These are phyloP conservation scores for Pyrenochaeta sp. DNA, from an alignment of 2,329 filamentous ascomycete genomes.

Conservation along the genomic window DNA sequence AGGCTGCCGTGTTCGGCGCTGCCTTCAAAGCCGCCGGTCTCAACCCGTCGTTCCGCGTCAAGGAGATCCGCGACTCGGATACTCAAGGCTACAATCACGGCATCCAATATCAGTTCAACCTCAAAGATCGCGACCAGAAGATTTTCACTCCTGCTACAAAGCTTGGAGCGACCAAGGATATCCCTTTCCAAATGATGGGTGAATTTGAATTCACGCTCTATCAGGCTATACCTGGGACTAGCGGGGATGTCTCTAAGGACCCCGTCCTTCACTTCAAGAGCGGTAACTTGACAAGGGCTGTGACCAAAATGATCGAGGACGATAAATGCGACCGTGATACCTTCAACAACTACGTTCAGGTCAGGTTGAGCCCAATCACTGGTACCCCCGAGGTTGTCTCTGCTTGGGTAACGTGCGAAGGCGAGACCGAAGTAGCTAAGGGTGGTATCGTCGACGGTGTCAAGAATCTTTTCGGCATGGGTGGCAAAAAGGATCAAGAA, in stretches of 20 bases:
- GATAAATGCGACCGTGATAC: conserved; percentile 79
- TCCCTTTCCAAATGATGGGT: conserved; percentile 81
- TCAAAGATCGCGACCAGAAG: conserved; percentile 77
- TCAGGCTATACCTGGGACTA: conserved; percentile 69
- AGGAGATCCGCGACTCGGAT: conserved; percentile 90
- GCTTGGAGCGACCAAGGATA: conserved; percentile 80
- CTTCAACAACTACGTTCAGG: conserved; percentile 79
- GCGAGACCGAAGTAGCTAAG: conserved; percentile 74
- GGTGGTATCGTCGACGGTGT: conserved; percentile 89
- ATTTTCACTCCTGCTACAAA: conserved; percentile 82
- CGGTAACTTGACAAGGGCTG: conserved; percentile 84
- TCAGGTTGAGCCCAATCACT: conserved; percentile 75
- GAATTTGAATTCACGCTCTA: conserved; percentile 84
- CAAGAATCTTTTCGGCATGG: conserved; percentile 95
- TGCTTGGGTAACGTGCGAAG: conserved; percentile 85
- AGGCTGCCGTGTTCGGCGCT: conserved; percentile 94
- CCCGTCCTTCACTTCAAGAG: conserved; percentile 74
- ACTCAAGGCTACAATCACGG: conserved; percentile 75
- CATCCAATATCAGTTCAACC: conserved; percentile 77
- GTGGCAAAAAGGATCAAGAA: conserved; percentile 85
- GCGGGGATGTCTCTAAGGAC: conserved; percentile 60
- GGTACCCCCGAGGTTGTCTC: conserved; percentile 81
- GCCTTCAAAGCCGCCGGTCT: conserved; percentile 92
- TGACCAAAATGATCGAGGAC: conserved; percentile 79
- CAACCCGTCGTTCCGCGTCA: conserved; percentile 95